Conservation (phyloP, 371 early-diverging fungal genomes). For the Mucor ambiguus region DNA sequence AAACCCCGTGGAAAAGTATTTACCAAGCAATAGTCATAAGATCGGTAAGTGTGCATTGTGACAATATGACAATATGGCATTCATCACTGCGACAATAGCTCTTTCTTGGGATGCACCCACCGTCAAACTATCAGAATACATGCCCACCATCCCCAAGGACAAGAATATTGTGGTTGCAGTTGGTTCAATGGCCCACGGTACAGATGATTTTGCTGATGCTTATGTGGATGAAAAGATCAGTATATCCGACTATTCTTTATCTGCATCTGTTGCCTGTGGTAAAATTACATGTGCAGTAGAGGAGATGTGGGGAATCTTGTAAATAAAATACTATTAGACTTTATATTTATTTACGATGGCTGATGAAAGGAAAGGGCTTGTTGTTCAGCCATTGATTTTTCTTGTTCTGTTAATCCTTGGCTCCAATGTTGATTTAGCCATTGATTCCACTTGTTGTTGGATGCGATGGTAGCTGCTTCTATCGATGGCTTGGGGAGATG, state of each 20-base stretch:
- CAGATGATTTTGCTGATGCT: constrained; percentile 92
- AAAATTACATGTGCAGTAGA: constrained; percentile 89
- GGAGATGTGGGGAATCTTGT: constrained; percentile 86
- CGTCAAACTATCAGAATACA: constrained; percentile 79
- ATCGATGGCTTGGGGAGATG: neutral
- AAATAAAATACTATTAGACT: constrained; percentile 29
- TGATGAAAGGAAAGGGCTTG: constrained; percentile 5
- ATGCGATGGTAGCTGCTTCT: neutral
- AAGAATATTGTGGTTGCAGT: constrained; percentile 88
- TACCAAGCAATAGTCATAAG: constrained; percentile 89
- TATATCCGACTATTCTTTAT: constrained; percentile 92
- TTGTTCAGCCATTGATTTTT: constrained; percentile 12
- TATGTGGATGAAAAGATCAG: constrained; percentile 96
- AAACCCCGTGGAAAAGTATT: constrained; percentile 93
- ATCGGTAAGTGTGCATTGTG: constrained; percentile 60
- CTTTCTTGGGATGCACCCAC: constrained; percentile 93
- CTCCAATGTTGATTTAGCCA: constrained; percentile 20
- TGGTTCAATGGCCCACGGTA: constrained; percentile 97
- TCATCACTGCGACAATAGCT: constrained; percentile 42
- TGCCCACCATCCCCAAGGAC: constrained; percentile 79
- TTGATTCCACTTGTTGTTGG: constrained; percentile 6
- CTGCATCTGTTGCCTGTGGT: constrained; percentile 94
- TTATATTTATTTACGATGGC: constrained; percentile 6
- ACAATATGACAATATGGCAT: neutral
- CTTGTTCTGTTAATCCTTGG: constrained; percentile 3